Evolutionary conservation across 2,329 filamentous ascomycete genomes (phyloP).

Genomic region (Fusarium sp.): DNA sequence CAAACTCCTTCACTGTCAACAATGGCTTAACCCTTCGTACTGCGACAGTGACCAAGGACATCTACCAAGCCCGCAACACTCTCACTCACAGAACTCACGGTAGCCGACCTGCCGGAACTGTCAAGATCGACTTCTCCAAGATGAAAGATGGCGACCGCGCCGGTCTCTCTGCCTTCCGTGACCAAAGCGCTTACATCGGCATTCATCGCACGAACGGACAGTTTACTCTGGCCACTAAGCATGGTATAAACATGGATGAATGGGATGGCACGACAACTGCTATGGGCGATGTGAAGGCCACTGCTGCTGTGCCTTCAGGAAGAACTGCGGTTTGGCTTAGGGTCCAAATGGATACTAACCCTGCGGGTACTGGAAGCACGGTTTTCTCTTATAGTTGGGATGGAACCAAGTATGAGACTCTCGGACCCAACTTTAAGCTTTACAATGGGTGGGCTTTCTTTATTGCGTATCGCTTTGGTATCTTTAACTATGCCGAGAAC

Average conservation of each 20-base stretch:
- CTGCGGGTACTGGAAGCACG: constrained; percentile 36
- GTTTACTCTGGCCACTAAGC: constrained; percentile 51
- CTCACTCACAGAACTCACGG: constrained; percentile 61
- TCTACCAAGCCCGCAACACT: constrained; percentile 62
- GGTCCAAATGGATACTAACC: constrained; percentile 42
- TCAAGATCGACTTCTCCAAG: constrained; percentile 60
- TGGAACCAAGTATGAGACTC: constrained; percentile 28
- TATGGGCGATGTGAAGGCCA: constrained; percentile 37
- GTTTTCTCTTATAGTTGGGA: constrained; percentile 40
- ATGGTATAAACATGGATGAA: constrained; percentile 55
- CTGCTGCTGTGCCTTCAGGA: constrained; percentile 35
- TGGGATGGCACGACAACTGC: constrained; percentile 38
- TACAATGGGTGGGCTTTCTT: constrained; percentile 60
- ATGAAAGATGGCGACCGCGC: constrained; percentile 65
- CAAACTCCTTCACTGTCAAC: constrained; percentile 57
- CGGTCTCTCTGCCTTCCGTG: constrained; percentile 65
- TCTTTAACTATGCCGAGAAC: constrained; percentile 63
- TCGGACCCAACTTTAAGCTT: constrained; percentile 53
- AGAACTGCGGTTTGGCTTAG: constrained; percentile 41
- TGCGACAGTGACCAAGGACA: constrained; percentile 63
- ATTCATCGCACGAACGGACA: constrained; percentile 51
- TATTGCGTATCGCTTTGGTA: constrained; percentile 61
- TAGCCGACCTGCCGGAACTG: constrained; percentile 60
- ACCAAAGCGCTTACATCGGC: constrained; percentile 65
- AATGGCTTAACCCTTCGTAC: constrained; percentile 61